Evolutionary conservation across 1,284 basidiomycete genomes (phyloP), one percentile per base, ranked within the genome.

Genomic region (Singerocomus inundabilis): DNA sequence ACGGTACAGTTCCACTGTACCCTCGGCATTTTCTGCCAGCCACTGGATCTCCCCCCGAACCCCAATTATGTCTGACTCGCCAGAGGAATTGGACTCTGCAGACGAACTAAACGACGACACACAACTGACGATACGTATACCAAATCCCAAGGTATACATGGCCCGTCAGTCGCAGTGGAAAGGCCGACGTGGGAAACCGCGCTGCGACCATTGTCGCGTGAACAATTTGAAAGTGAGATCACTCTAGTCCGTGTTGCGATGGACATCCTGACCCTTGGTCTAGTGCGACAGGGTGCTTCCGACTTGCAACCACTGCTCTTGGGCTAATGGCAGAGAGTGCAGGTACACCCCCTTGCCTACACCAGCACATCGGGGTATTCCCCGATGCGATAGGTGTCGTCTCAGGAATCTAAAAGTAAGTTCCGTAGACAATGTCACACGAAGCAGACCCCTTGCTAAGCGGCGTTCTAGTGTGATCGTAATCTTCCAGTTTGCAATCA

Each of bases 261-360:
- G 57, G 41, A 36, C 29, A 50, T 49, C 42, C 28, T 63, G 45
- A 61, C 47, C 40, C 30, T 54, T 21, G 21, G 31, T 52, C 29
- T 54, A 87, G 84, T 87, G 84, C 60, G 85, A 87, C 64, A 77
- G 85, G 53, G 79, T 82, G 30, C 72, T 83, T 40, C 84, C 84
- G 36, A 75, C 75, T n/a, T 87, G 84, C 63, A 85, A 85, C 59
- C 80, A 86, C 60, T 87, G 84, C 53, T 75, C 78, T n/a, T 84
- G 80, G 80, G 75, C 76, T 10, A 75, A 74, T 49, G 76, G 78
- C 13, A 72, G 76, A 55, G 80, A 84, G 53, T 87, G 84, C 67
- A 79, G 75, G 64, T 87, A 87, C 62, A 86, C 85, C 15, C 84
- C 84, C 43, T 65, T 85, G 35, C 84, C 83, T 11, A 86, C 84